Evolutionary conservation across 2,329 filamentous ascomycete species (phyloP), one percentile per base, ranked within the genome.

Genomic region (Xylaria sp.): DNA sequence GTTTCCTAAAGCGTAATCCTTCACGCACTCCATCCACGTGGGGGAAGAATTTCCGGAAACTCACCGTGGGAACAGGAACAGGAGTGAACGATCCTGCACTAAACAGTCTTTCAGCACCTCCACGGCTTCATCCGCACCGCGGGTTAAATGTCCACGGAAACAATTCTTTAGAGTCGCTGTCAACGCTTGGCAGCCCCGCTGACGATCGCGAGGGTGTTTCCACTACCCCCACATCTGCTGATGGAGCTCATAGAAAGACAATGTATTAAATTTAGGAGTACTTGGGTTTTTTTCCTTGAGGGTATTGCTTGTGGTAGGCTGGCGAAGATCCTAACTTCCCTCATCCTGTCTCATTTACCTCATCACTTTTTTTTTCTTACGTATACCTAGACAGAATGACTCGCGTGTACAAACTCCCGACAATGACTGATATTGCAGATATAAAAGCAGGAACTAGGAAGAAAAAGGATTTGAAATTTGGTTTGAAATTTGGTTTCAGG

Each of bases 91-190:
- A 71, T 27, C n/a, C 57, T 17, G 58, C 31, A 20, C 7, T 50
- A 22, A 61, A 61, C 44, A 63, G 58, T 29, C 55, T 69, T 33
- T 67, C 64, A 27, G 67, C 67, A 1, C 67, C 67, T 7, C 56
- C 55, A 13, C 42, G 66, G 20, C 53, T 61, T 6, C 66, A 64
- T 13, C 63, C 55, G 10, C 69, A 70, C 36, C 66, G 66, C 10
- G 53, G 66, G 15, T 42, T 66, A 7, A 69, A 58, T 33, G 63
- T 64, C 22, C 66, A 65, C 15, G 71, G 72, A 11, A 70, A 70
- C 22, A 71, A 71, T 56, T 77, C 76, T 1, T 66, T 76, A 20
- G 75, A 77, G 44, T 74, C 74, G 9, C 72, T 76, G 66, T 76
- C 75, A 0, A 73, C 69, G 39, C 72, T 75, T 3, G 73, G 72